These are phyloP conservation scores for Schwanniomyces pseudopolymorphus DNA, from an alignment of 805 yeast genomes.

Conservation along the genomic window DNA sequence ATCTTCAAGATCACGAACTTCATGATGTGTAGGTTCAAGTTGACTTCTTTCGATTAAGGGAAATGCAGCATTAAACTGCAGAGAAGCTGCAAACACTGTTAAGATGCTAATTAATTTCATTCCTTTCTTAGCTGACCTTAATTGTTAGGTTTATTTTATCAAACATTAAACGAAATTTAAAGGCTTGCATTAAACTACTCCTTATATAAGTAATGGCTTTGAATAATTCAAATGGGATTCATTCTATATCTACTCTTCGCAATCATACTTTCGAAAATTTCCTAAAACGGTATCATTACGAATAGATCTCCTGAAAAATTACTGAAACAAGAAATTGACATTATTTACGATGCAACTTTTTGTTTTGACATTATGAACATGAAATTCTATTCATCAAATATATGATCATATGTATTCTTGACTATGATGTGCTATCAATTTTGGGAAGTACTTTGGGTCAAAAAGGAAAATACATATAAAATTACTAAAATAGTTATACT, in stretches of 20 bases:
- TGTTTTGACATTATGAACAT: neutral
- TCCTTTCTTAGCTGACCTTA: neutral
- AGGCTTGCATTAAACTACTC: neutral
- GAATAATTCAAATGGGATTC: neutral
- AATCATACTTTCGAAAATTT: neutral
- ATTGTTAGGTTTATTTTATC: no score
- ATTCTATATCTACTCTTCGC: neutral
- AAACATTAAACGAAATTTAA: no score
- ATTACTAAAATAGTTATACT: no score
- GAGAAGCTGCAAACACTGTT: neutral
- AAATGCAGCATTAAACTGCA: neutral
- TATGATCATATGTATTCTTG: no score
- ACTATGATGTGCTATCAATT: no score
- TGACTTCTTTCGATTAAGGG: neutral
- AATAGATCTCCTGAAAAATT: neutral
- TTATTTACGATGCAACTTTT: neutral
- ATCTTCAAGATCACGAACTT: neutral
- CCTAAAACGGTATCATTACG: neutral
- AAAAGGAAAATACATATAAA: no score
- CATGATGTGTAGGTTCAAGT: neutral
- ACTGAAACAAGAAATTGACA: neutral
- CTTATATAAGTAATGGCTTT: neutral
- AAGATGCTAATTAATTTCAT: neutral
- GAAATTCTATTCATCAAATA: neutral
- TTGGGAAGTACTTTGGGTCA: no score